A percentile compares a stretch with the other conserved stretches of the same genome.
Evolutionary conservation across 78 protist genomes (phyloP).

Genomic region (Emiliania huxleyi): DNA sequence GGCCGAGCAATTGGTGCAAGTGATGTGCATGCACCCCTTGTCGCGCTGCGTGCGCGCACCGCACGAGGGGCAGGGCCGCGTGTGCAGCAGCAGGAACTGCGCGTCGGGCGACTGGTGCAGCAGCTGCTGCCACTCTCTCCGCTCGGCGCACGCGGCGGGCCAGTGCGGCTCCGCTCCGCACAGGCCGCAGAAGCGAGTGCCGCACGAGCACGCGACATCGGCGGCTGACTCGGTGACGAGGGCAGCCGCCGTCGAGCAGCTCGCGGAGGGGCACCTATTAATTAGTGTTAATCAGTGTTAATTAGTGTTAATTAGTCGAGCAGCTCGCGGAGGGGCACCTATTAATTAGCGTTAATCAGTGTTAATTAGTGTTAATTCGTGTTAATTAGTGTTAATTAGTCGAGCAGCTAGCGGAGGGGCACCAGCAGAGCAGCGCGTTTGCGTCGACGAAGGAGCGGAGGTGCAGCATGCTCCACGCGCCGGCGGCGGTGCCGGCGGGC

Average conservation of each 20-base stretch:
- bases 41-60: conserved; percentile 9
- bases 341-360: no score
- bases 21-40: conserved; percentile 1
- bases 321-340: no score
- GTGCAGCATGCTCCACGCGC: not conserved
- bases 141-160: not conserved
- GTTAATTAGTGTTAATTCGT: no score
- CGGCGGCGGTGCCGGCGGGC: not conserved
- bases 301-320: no score
- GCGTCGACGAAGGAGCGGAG: not conserved
- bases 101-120: not conserved
- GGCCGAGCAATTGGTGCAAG: not conserved
- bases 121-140: not conserved
- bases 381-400: no score
- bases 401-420: no score
- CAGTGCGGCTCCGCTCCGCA: not conserved
- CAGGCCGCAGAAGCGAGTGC: not conserved
- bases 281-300: no score
- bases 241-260: not conserved
- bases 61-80: not conserved
- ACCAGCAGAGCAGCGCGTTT: not conserved
- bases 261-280: not conserved
- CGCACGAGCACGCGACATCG: not conserved
- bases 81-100: not conserved
- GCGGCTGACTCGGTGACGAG: not conserved